Conservation (phyloP, 2,329 filamentous ascomycete species). For the Microdochium trichocladiopsis region DNA sequence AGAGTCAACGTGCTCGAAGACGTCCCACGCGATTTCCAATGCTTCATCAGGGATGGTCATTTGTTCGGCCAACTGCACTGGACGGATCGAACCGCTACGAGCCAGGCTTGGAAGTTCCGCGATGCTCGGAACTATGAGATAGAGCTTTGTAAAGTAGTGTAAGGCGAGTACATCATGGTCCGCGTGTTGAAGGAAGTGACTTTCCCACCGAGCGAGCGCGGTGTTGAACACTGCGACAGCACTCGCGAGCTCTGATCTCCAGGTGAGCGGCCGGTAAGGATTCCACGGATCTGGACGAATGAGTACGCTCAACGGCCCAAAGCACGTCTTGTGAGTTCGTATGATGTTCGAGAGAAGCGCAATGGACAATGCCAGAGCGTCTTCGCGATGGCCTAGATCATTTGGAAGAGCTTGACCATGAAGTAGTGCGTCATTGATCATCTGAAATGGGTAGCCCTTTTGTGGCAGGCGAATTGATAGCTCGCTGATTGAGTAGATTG, state of each 20-base stretch:
- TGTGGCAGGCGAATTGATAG: neutral
- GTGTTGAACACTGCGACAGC: neutral
- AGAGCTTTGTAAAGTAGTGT: neutral
- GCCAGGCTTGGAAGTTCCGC: neutral
- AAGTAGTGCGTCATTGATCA: neutral
- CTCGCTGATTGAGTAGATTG: neutral
- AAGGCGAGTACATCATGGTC: neutral
- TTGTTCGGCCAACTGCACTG: neutral
- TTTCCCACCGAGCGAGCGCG: neutral
- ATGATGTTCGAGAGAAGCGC: neutral
- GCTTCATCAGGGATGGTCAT: neutral
- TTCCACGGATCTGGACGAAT: neutral
- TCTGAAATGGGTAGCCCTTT: neutral
- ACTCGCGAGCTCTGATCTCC: neutral
- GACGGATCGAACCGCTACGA: neutral
- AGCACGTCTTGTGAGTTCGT: neutral
- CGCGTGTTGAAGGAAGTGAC: neutral
- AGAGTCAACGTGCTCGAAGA: neutral
- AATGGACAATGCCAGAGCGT: neutral
- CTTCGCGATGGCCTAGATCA: neutral
- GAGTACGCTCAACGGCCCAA: neutral
- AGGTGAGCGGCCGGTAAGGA: neutral
- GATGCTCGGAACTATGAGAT: neutral
- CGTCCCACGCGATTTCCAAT: neutral
- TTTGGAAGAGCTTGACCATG: neutral